A percentile compares a stretch with the other conserved stretches of the same genome.
Conservation (phyloP, 2,329 filamentous ascomycete genomes). For the Fusarium haematococcum region DNA sequence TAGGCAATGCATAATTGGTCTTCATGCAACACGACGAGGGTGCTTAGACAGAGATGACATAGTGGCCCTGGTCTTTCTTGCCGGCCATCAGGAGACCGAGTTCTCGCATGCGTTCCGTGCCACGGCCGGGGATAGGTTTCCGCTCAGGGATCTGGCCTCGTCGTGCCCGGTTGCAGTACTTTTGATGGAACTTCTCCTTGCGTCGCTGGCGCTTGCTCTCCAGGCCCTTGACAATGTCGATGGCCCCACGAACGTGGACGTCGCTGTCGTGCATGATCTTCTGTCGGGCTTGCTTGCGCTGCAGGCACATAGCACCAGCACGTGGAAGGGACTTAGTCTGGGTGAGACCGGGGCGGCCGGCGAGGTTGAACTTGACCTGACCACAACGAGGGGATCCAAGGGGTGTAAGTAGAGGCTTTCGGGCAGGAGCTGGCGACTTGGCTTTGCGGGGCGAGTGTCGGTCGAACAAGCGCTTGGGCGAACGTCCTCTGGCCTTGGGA, state of each 20-base stretch:
- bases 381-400: constrained; percentile 55
- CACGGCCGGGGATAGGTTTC: constrained; percentile 83
- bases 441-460: constrained; percentile 77
- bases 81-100: constrained; percentile 90
- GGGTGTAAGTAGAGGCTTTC: constrained; percentile 54
- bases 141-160: constrained; percentile 73
- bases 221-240: constrained; percentile 96
- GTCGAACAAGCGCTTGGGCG: constrained; percentile 68
- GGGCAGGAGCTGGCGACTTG: constrained; percentile 80
- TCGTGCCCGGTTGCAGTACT: constrained; percentile 85
- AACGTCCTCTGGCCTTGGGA: constrained; percentile 62
- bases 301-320: constrained; percentile 76
- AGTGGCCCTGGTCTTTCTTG: constrained; percentile 78
- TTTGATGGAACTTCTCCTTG: constrained; percentile 91
- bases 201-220: constrained; percentile 94
- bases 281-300: constrained; percentile 58
- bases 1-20: constrained; percentile 10
- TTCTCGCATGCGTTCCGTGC: constrained; percentile 86
- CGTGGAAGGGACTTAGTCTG: constrained; percentile 90
- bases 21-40: constrained; percentile 8
- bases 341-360: constrained; percentile 73
- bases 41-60: constrained; percentile 78
- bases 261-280: constrained; percentile 54
- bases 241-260: constrained; percentile 86
- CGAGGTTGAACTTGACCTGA: constrained; percentile 52